Evolutionary conservation across 1,139 yeast species (phyloP), one percentile per base, ranked within the genome.

Genomic region (Entelexis paramagnoliae): DNA sequence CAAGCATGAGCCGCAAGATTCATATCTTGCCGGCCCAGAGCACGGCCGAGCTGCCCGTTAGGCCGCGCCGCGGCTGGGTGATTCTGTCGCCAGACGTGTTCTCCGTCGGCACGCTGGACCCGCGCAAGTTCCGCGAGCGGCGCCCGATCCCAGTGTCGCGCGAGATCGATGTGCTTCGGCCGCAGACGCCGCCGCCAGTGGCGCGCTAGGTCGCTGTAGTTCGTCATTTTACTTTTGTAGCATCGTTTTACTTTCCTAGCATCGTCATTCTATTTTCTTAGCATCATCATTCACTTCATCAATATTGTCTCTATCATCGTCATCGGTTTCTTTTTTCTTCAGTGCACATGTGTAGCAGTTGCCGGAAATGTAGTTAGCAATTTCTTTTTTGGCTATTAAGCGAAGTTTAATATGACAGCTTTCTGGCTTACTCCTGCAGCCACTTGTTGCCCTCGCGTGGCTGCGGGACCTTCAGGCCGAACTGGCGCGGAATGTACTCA

Each of bases 21-120:
- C 96, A 89, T 66, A 84, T 89, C 40, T 74, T 89, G 28, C 96
- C 96, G 0, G 75, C 82, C 8, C 69, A 75, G 58, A 74, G 66
- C 10, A 54, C 60, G 2, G 53, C 70, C 56, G 70, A 75, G 48
- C 72, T 73, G 42, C 89, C 91, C 0, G 82, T 87, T 3, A 75
- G 77, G 54, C 69, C 80, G 56, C 78, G 96, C 60, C 81, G 80
- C 2, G 96, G 97, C 2, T 89, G 97, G 97, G 94, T 87, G 3
- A 76, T 87, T 16, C 73, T 85, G 75, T 78, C 91, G 58, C 96
- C 96, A 0, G 95, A 88, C 66, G 78, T 83, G 3, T 47, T 55
- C 30, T 66, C 84, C 58, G 63, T 85, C 35, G 77, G 86, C 63
- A 86, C 86, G 64, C 86, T 89, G 51, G 77, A 76, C 3, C 72